Evolutionary conservation across 2,329 filamentous ascomycete species (phyloP).

Genomic region (Arachnomyces sp.): DNA sequence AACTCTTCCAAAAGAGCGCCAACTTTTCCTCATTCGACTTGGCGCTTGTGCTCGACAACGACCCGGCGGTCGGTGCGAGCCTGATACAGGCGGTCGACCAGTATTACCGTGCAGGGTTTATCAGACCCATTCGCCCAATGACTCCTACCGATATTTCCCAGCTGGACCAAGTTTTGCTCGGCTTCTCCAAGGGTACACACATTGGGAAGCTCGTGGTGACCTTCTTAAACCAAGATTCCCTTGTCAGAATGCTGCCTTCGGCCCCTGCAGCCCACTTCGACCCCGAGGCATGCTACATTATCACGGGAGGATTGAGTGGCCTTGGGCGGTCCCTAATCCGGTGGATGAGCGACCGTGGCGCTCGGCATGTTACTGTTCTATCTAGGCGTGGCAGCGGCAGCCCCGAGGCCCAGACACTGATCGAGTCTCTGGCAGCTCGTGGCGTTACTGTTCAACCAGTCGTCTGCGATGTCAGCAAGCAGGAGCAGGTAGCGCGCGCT

Average conservation of each 20-base stretch:
- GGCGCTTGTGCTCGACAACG: not conserved
- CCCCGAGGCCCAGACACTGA: conserved; percentile 3
- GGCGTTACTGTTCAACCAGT: conserved; percentile 3
- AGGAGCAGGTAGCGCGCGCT: conserved; percentile 1
- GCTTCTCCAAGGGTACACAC: conserved; percentile 9
- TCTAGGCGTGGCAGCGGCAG: conserved; percentile 11
- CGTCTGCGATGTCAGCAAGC: conserved; percentile 6
- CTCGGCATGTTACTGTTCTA: conserved; percentile 14
- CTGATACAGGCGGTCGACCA: conserved; percentile 9
- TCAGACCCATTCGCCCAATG: too few relatives aligned
- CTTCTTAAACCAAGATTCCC: conserved; percentile 4
- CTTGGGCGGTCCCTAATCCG: conserved; percentile 10
- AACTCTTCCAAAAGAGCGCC: conserved; percentile 8
- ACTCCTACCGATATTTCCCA: too few relatives aligned
- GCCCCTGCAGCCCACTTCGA: conserved; percentile 8
- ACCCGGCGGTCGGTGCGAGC: conserved; percentile 4
- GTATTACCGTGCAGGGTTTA: conserved; percentile 6
- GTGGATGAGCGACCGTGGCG: conserved; percentile 19
- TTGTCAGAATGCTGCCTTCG: too few relatives aligned
- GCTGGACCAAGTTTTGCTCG: conserved; percentile 4
- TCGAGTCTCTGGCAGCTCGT: conserved; percentile 1
- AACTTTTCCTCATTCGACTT: conserved; percentile 7
- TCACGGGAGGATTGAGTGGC: conserved; percentile 4
- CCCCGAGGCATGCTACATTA: conserved; percentile 14
- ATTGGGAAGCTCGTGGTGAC: too few relatives aligned